Evolutionary conservation across 2,329 filamentous ascomycete species (phyloP).

Genomic region (Colletotrichum echinochloae): DNA sequence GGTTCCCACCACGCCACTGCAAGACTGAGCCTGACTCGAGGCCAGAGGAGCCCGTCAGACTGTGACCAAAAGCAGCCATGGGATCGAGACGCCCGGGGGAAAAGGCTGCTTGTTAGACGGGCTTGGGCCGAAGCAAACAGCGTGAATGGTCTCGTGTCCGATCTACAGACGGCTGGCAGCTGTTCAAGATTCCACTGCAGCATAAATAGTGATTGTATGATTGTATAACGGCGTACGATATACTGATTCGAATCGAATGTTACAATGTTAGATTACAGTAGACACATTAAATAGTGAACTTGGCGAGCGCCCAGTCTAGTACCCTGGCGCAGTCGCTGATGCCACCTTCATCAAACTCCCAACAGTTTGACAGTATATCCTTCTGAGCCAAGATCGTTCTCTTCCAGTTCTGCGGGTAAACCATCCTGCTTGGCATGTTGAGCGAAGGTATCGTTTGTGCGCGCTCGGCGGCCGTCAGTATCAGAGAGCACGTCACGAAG

Average conservation of each 20-base stretch:
- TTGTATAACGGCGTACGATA: too few species aligned
- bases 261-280: background rate
- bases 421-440: conserved; percentile 29
- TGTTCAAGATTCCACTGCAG: background rate
- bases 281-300: conserved; percentile 14
- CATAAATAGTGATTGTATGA: background rate
- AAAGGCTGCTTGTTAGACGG: background rate
- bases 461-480: conserved; percentile 29
- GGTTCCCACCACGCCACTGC: background rate
- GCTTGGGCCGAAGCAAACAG: background rate
- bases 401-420: conserved; percentile 31
- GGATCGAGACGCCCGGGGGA: too few species aligned
- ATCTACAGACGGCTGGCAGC: background rate
- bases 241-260: too few species aligned
- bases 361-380: conserved; percentile 30
- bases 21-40: too few species aligned
- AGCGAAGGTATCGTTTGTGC: conserved; percentile 31
- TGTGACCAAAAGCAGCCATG: background rate
- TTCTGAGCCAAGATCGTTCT: conserved; percentile 27
- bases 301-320: conserved; percentile 36
- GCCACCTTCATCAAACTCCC: conserved; percentile 37
- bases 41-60: background rate
- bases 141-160: background rate
- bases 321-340: conserved; percentile 35
- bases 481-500: conserved; percentile 36